Percentiles rank a stretch among this genome's conserved stretches.
These are phyloP conservation scores for Chionographis japonica DNA, from an alignment of 106 monocot genomes.

Conservation along the genomic window DNA sequence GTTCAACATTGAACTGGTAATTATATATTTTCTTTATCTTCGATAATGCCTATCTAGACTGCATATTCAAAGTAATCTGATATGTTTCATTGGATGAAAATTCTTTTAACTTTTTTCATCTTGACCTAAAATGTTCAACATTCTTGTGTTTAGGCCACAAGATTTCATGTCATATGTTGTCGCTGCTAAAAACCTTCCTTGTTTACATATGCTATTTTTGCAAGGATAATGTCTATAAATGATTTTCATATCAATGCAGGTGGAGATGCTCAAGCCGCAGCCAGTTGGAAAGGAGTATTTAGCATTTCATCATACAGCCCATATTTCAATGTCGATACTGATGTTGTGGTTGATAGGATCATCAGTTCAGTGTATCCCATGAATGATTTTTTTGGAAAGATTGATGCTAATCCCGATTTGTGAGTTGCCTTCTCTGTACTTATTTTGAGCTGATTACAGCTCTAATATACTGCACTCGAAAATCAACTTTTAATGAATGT, in stretches of 20 bases:
- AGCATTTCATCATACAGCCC: conserved; percentile 86
- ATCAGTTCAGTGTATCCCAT: conserved; percentile 73
- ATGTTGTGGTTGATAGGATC: conserved; percentile 83
- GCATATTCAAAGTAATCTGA: too few species aligned
- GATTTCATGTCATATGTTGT: background rate
- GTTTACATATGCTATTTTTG: background rate
- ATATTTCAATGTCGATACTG: conserved; percentile 91
- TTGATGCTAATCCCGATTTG: conserved; percentile 89
- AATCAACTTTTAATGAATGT: too few species aligned
- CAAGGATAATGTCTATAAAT: background rate
- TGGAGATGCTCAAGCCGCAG: conserved; percentile 44
- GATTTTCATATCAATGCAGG: conserved; percentile 20
- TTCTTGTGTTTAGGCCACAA: background rate
- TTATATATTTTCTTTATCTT: too few species aligned
- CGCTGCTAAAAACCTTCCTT: background rate
- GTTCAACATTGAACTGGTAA: too few species aligned
- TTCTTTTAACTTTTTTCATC: too few species aligned
- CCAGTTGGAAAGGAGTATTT: conserved; percentile 70
- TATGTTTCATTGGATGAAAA: too few species aligned
- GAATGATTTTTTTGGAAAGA: conserved; percentile 69
- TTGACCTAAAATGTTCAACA: too few species aligned
- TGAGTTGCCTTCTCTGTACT: conserved; percentile 32
- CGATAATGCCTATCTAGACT: too few species aligned
- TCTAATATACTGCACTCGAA: too few species aligned
- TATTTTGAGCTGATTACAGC: background rate